Percentiles rank a stretch among this genome's conserved stretches.
phyloP scores from a whole-genome alignment of 1,139 yeast species.

The Candida dubliniensis region DNA sequence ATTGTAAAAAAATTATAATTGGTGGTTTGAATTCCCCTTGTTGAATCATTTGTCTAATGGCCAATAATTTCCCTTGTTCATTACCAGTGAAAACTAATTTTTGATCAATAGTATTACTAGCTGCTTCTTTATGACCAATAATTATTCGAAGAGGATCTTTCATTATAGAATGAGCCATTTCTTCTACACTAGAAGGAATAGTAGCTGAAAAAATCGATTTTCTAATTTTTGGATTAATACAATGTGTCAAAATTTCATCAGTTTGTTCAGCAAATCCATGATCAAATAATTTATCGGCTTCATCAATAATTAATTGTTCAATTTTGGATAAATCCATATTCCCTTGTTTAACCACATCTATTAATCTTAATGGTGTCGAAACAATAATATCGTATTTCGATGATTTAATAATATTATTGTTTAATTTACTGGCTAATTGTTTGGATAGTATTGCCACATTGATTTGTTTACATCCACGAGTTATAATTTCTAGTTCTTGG shows the following conservation, averaged over 20 bases:
- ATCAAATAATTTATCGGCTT: constrained; percentile 93
- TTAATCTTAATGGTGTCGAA: constrained; percentile 84
- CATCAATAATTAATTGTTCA: constrained; percentile 82
- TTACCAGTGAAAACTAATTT: constrained; percentile 83
- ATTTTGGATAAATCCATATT: constrained; percentile 60
- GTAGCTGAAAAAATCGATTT: constrained; percentile 94
- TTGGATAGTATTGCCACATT: constrained; percentile 72
- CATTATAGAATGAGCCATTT: constrained; percentile 84
- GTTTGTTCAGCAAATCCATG: constrained; percentile 90
- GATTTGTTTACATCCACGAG: constrained; percentile 55
- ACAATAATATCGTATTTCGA: constrained; percentile 78
- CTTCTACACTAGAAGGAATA: constrained; percentile 90
- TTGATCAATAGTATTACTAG: constrained; percentile 81
- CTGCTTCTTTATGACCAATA: constrained; percentile 94
- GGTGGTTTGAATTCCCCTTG: constrained; percentile 91
- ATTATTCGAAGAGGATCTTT: constrained; percentile 79
- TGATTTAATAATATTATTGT: constrained; percentile 54
- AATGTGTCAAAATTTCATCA: constrained; percentile 74
- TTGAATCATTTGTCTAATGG: constrained; percentile 83
- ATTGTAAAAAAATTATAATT: constrained; percentile 85
- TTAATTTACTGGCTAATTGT: constrained; percentile 69
- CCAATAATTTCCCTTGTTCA: constrained; percentile 91
- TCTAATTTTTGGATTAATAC: constrained; percentile 53
- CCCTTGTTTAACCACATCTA: constrained; percentile 70
- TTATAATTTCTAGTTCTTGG: constrained; percentile 62